Evolutionary conservation across 768 basidiomycete genomes (phyloP), one percentile per base, ranked within the genome.

Genomic region (Naganishia friedmannii): DNA sequence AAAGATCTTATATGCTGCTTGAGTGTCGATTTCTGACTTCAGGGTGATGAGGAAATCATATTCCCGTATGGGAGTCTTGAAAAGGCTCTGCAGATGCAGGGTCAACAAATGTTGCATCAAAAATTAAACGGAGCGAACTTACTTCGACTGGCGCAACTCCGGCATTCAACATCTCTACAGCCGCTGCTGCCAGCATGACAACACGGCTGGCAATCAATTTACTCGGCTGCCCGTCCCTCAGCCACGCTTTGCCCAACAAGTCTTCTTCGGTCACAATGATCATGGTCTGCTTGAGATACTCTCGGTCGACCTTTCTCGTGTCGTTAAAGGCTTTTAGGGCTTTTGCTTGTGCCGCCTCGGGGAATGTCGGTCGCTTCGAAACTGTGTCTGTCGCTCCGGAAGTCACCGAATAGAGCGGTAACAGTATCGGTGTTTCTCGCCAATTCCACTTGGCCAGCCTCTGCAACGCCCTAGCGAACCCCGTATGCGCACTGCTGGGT

Each of bases 11-110:
- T 69, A 57, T 17, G 68, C 68, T 15, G 31, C 46, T 17, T 58
- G 68, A 12, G 68, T 48, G 34, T 65, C 45, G 34, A 63, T 45
- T 31, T 57, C 46, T 0, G 88, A 84, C 53, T 93, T 84, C 26
- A 98, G 85, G 70, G 90, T 86, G 39, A 98, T 83, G 9, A 96
- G 73, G 74, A 97, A 85, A 74, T 96, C 89, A 76, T 96, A 99
- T 75, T 93, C 90, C 2, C 87, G 83, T 2, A 87, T 86, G 0
- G 93, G 90, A 74, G 95, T 92, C 12, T 86, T 82, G 82, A 97
- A 96, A 65, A 98, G 84, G n/a, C 86, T 83, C 93, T 95, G 73
- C 7, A 56, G 34, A 19, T 32, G 53, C 26, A 7, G 72, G 67
- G 54, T 74, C 46, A 21, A 28, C 68, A 23, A 45, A 6, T 8